phyloP scores from a whole-genome alignment of 1,284 basidiomycete genomes.

The Apiotrichum veenhuisii region DNA sequence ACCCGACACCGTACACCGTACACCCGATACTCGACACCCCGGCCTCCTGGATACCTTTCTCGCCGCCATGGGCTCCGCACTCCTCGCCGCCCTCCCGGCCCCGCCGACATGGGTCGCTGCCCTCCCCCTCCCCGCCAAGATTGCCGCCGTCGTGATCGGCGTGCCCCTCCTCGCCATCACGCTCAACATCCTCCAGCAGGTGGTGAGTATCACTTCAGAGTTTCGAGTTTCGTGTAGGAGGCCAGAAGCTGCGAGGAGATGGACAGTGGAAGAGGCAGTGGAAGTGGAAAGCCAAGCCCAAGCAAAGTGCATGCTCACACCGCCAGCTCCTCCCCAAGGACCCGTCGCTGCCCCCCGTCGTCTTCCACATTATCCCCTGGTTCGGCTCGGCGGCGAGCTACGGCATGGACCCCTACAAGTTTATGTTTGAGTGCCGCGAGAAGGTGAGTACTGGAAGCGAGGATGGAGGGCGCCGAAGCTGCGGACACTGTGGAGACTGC shows the following conservation, averaged over 20 bases:
- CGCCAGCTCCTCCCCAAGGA: conserved; percentile 57
- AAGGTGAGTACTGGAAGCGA: conserved; percentile 60
- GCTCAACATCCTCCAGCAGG: conserved; percentile 61
- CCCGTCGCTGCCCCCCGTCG: conserved; percentile 63
- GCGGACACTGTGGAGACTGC: too few relatives aligned
- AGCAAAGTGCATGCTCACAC: too few relatives aligned
- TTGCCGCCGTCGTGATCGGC: conserved; percentile 41
- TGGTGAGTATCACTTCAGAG: conserved; percentile 56
- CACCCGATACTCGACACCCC: not conserved
- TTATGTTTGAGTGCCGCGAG: conserved; percentile 69
- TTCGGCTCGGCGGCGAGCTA: conserved; percentile 72
- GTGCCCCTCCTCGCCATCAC: conserved; percentile 50
- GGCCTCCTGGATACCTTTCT: not conserved
- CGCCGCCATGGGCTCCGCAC: conserved; percentile 6
- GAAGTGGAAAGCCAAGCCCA: too few relatives aligned
- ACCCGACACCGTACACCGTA: too few relatives aligned
- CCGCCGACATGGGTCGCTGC: conserved; percentile 50
- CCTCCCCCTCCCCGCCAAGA: conserved; percentile 12
- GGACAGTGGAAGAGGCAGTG: too few relatives aligned
- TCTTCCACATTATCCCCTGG: conserved; percentile 73
- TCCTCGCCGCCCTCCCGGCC: conserved; percentile 57
- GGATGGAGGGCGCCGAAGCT: too few relatives aligned
- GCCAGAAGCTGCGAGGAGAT: too few relatives aligned
- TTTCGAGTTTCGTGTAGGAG: too few relatives aligned
- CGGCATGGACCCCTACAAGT: conserved; percentile 73